Conservation (phyloP, 345 rosid genomes). For the Erysimum cheiranthoides region DNA sequence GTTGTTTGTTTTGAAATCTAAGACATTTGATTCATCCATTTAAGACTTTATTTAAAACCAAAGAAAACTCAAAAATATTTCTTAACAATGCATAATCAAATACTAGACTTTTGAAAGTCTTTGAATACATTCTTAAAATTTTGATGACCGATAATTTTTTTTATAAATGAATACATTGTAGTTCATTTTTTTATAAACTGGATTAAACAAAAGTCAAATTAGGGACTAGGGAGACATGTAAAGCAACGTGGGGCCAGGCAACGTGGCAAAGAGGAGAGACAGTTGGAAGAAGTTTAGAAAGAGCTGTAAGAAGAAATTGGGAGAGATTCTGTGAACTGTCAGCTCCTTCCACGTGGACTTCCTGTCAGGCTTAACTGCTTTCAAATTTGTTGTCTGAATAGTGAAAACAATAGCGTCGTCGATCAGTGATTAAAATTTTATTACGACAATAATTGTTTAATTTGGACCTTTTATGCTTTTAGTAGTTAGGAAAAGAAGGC, state of each 20-base stretch:
- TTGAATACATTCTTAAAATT: not conserved
- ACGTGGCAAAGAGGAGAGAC: slow-evolving; percentile 57
- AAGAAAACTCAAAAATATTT: not conserved
- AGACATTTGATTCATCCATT: not conserved
- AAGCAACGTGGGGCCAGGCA: slow-evolving; percentile 38
- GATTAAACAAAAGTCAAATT: not conserved
- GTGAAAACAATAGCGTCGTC: not conserved
- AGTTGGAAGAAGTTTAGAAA: slow-evolving; percentile 45
- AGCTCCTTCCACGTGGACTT: slow-evolving; percentile 54
- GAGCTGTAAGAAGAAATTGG: slow-evolving; percentile 27
- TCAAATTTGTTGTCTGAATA: slow-evolving; percentile 1
- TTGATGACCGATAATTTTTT: not conserved
- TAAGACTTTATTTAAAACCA: not conserved
- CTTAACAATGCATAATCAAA: not conserved
- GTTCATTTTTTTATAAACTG: not conserved
- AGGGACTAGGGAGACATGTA: not conserved
- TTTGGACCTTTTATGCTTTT: not conserved
- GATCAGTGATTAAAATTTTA: not conserved
- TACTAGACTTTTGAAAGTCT: not conserved
- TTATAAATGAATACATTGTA: no score
- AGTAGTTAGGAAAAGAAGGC: not conserved
- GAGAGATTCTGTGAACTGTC: slow-evolving; percentile 56
- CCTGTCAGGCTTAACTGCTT: slow-evolving; percentile 34
- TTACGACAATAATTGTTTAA: not conserved
- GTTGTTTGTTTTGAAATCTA: not conserved